Evolutionary conservation across 176 grass and related monocot genomes (phyloP), one percentile per base, ranked within the genome.

Genomic region (Urochloa ruziziensis): DNA sequence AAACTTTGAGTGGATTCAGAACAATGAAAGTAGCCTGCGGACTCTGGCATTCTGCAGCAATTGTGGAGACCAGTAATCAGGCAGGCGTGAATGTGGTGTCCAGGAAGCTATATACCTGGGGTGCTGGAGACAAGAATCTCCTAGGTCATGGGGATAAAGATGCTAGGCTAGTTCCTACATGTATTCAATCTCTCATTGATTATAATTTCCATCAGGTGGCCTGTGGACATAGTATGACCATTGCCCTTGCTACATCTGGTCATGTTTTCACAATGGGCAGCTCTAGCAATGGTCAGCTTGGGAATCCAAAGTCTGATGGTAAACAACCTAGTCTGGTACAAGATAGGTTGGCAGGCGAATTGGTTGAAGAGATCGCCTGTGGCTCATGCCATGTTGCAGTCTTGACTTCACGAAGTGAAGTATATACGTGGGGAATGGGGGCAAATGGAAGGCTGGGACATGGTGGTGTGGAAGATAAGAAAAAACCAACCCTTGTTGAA

Each of bases 371-470:
- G 75, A 97, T 97, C 57, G 85, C 95, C 65, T 88, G 81, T 66
- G 86, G 86, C 23, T 79, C 86, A 58, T 18, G 27, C 67, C 86
- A 84, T 84, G 86, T 97, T 54, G 90, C 87, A 53, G 92, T 79
- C 29, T 47, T 97, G 54, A 97, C 95, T 73, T 92, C 92, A 80
- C 70, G 95, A 77, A 94, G 92, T 19, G 95, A 97, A 82, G 85
- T 97, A 44, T 97, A 91, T 70, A 94, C 95, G 59, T 97, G 95
- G 95, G 95, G 95, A 30, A 94, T 88, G 90, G 95, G 95, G 53
- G 86, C 88, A 42, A 97, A 97, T 59, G 95, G 95, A 68, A 90
- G 90, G 75, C 35, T 97, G 76, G 95, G 95, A 44, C 95, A 97
- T 60, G 95, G 95, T 80, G 90, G 84, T 34, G 37, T 70, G 2